A percentile compares a stretch with the other conserved stretches of the same genome.
phyloP scores from a whole-genome alignment of 2,329 filamentous ascomycete genomes.

The Pseudocercospora ulei region DNA sequence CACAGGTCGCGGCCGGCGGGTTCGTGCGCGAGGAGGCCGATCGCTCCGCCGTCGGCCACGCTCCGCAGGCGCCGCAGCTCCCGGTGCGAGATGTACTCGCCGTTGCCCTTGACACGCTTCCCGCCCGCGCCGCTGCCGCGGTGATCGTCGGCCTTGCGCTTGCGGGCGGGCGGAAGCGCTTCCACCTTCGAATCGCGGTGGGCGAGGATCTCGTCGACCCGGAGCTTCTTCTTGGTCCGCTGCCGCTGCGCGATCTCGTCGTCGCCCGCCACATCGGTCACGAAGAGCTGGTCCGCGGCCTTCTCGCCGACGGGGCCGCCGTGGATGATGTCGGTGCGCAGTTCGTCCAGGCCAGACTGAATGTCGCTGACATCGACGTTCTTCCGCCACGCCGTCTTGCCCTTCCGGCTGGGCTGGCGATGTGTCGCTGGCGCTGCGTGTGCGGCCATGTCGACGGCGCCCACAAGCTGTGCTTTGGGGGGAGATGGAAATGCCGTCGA shows the following conservation, averaged over 20 bases:
- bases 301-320: slow-evolving; percentile 83
- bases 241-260: slow-evolving; percentile 54
- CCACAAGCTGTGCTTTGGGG: neutral
- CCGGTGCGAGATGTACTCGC: slow-evolving; percentile 68
- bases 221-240: slow-evolving; percentile 64
- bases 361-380: slow-evolving; percentile 91
- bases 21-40: slow-evolving; percentile 48
- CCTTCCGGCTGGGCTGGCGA: slow-evolving; percentile 85
- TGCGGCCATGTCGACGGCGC: slow-evolving; percentile 12
- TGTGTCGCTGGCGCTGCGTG: slow-evolving; percentile 62
- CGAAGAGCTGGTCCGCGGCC: slow-evolving; percentile 71
- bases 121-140: slow-evolving; percentile 50
- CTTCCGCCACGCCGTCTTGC: slow-evolving; percentile 98
- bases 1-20: slow-evolving; percentile 66
- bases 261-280: slow-evolving; percentile 67
- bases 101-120: slow-evolving; percentile 61
- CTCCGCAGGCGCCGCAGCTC: slow-evolving; percentile 69
- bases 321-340: slow-evolving; percentile 82
- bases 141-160: slow-evolving; percentile 60
- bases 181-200: slow-evolving; percentile 66
- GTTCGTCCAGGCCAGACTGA: slow-evolving; percentile 66
- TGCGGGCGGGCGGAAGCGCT: slow-evolving; percentile 60
- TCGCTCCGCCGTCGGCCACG: slow-evolving; percentile 59
- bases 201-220: slow-evolving; percentile 83
- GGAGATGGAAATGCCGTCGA: neutral